Percentiles rank a stretch among this genome's conserved stretches.
Conservation (phyloP, 225 moss, liverwort and hornwort genomes). For the Ulota crispa region DNA sequence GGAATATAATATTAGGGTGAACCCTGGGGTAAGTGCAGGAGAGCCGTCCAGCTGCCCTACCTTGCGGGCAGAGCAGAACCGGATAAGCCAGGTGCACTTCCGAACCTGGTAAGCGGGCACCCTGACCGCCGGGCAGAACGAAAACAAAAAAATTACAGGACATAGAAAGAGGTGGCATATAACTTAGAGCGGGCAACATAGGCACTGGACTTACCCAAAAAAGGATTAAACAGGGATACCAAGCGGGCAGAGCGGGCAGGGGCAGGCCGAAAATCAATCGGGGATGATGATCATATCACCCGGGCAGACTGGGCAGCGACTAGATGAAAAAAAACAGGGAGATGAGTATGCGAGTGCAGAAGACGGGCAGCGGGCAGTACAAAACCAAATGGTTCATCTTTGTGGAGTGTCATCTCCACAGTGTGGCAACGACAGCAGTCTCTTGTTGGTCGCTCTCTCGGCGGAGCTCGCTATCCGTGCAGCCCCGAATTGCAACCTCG, state of each 20-base stretch:
- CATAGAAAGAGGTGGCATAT: background rate
- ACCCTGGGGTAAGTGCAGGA: background rate
- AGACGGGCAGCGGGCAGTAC: background rate
- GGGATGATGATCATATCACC: too few species aligned
- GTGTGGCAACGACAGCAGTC: background rate
- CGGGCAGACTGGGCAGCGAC: background rate
- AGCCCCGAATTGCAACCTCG: conserved; percentile 26
- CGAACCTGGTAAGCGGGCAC: background rate
- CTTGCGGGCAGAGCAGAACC: conserved; percentile 24
- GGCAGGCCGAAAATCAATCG: background rate
- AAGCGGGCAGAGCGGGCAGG: background rate
- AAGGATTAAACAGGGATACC: background rate
- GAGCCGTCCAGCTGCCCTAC: conserved; percentile 30
- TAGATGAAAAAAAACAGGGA: background rate
- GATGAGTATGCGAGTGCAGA: too few species aligned
- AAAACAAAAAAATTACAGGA: background rate
- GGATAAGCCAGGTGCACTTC: conserved; percentile 28
- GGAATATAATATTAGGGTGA: conserved; percentile 30
- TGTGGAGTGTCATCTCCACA: conserved; percentile 1
- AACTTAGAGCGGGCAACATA: background rate
- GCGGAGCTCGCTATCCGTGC: conserved; percentile 22
- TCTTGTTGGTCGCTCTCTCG: conserved; percentile 18
- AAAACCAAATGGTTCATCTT: background rate
- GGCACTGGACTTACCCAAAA: background rate
- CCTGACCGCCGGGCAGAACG: background rate